These are phyloP conservation scores for Lanmaoa rubissima DNA, from an alignment of 768 basidiomycete genomes.

Conservation along the genomic window DNA sequence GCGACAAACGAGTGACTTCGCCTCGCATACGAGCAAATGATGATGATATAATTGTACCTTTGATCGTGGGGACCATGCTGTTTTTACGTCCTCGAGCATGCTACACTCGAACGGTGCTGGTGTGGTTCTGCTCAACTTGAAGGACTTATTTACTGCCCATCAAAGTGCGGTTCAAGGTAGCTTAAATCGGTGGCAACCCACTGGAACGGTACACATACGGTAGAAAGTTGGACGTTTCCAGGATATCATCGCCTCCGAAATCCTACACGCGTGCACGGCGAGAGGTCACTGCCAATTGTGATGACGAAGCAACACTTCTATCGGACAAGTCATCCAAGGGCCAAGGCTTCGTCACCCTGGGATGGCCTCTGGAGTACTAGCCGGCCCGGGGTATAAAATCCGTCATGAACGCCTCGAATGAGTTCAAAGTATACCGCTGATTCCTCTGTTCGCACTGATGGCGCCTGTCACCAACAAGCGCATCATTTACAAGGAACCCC, in stretches of 20 bases:
- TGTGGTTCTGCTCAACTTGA: background rate
- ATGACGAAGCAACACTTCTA: background rate
- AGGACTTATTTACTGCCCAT: no score
- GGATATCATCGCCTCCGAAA: background rate
- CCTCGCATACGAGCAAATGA: background rate
- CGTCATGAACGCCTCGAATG: background rate
- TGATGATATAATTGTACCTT: slow-evolving; percentile 4
- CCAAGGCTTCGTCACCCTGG: background rate
- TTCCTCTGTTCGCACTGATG: background rate
- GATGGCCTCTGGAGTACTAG: background rate
- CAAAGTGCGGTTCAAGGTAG: no score
- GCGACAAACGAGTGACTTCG: background rate
- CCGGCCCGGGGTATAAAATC: background rate
- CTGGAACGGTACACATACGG: background rate
- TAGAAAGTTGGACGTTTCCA: background rate
- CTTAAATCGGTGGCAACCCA: no score
- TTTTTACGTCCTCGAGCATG: background rate
- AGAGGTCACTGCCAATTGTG: background rate
- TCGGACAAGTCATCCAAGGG: background rate
- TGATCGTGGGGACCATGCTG: background rate
- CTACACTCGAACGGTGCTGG: background rate
- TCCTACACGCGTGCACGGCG: background rate
- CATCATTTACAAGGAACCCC: slow-evolving; percentile 36
- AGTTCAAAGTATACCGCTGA: background rate
- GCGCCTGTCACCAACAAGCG: slow-evolving; percentile 32